A percentile compares a stretch with the other conserved stretches of the same genome.
These are phyloP conservation scores for Fusarium penzigii DNA, from an alignment of 2,329 filamentous ascomycete genomes.

Conservation along the genomic window DNA sequence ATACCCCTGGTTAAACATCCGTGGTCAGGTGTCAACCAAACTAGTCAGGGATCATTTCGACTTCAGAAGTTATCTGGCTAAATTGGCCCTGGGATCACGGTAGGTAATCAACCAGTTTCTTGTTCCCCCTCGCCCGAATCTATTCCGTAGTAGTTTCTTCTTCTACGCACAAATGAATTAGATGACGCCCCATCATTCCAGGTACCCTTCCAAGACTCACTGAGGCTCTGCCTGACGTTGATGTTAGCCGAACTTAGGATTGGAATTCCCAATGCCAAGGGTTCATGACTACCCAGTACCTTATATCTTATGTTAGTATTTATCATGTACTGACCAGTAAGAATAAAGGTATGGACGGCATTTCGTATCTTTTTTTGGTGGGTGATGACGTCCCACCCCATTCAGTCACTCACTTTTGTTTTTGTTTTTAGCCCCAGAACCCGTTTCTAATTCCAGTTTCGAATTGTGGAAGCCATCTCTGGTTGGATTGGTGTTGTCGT, in stretches of 20 bases:
- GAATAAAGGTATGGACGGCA: too few species aligned
- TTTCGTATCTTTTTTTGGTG: neutral
- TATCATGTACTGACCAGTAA: too few species aligned
- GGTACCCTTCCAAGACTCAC: too few species aligned
- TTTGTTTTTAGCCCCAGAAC: neutral
- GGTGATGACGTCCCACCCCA: slow-evolving; percentile 25
- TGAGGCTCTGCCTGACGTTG: neutral
- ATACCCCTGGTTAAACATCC: neutral
- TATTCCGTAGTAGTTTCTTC: too few species aligned
- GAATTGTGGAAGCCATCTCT: neutral
- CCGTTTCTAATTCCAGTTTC: slow-evolving; percentile 9
- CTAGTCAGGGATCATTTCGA: neutral
- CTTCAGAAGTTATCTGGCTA: neutral
- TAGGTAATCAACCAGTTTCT: too few species aligned
- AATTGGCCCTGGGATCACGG: too few species aligned
- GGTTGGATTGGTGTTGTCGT: slow-evolving; percentile 16
- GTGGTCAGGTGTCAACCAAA: neutral
- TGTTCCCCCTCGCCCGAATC: too few species aligned
- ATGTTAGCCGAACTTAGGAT: too few species aligned
- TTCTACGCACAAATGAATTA: too few species aligned
- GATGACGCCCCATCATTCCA: too few species aligned
- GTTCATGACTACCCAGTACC: neutral
- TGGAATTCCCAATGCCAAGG: neutral
- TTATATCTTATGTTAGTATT: neutral
- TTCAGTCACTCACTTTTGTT: neutral